A percentile compares a stretch with the other conserved stretches of the same genome.
Evolutionary conservation across 2,329 filamentous ascomycete species (phyloP).

Genomic region (Botrytis paeoniae): DNA sequence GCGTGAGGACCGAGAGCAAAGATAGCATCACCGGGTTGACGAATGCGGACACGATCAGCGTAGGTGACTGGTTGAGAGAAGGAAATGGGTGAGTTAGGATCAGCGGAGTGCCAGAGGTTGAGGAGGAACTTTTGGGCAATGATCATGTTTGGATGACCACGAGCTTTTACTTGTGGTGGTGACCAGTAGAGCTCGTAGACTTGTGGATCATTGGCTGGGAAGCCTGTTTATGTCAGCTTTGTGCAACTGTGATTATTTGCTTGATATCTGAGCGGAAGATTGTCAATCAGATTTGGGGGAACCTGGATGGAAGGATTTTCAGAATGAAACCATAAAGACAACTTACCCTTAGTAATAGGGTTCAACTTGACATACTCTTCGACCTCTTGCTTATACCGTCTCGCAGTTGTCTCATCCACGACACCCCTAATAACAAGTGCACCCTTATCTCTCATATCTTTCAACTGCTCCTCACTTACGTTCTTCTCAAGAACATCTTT

Average conservation of each 20-base stretch:
- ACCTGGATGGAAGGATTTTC: too few species aligned
- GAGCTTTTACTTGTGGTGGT: constrained; percentile 61
- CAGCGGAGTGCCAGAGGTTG: constrained; percentile 53
- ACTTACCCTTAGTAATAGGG: constrained; percentile 50
- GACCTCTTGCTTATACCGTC: constrained; percentile 62
- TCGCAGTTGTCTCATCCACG: constrained; percentile 59
- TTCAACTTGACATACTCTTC: constrained; percentile 65
- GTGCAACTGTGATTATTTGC: neutral
- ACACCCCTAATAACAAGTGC: constrained; percentile 61
- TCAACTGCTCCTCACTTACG: neutral
- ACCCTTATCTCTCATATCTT: constrained; percentile 23
- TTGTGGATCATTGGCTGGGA: constrained; percentile 63
- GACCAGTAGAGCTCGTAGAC: constrained; percentile 79
- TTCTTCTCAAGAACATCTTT: neutral
- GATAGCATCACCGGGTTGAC: constrained; percentile 65
- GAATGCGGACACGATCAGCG: constrained; percentile 62
- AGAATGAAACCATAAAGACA: neutral
- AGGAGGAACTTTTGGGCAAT: constrained; percentile 60
- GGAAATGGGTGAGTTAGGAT: constrained; percentile 44
- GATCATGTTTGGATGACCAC: constrained; percentile 64
- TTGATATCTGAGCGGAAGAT: neutral
- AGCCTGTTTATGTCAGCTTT: constrained; percentile 41
- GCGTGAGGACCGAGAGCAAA: constrained; percentile 73
- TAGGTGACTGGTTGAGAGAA: constrained; percentile 60
- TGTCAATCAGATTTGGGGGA: too few species aligned